Conservation (phyloP, 495 filamentous ascomycete genomes). For the Penicillium cataractarum region DNA sequence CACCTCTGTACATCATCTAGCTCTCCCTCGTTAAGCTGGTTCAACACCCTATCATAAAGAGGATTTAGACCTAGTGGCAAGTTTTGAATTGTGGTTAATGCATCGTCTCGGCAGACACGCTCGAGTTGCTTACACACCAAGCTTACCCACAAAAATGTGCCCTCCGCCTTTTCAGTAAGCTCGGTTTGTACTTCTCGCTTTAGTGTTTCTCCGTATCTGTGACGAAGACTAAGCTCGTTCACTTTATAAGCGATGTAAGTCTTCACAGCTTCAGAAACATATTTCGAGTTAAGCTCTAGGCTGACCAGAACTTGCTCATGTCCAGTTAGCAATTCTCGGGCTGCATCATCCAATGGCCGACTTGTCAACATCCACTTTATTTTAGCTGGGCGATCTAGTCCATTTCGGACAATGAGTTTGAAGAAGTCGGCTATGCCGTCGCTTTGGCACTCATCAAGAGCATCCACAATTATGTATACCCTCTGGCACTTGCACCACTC, state of each 20-base stretch:
- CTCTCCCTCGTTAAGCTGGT: slow-evolving; percentile 8
- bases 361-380: slow-evolving; percentile 37
- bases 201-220: slow-evolving; percentile 9
- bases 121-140: slow-evolving; percentile 28
- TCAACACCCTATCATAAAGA: slow-evolving; percentile 17
- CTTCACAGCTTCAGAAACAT: slow-evolving; percentile 19
- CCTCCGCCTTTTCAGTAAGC: slow-evolving; percentile 30
- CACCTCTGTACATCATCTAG: not conserved
- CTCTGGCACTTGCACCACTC: slow-evolving; percentile 3
- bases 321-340: slow-evolving; percentile 16
- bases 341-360: slow-evolving; percentile 25
- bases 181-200: slow-evolving; percentile 13
- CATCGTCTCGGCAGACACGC: slow-evolving; percentile 10
- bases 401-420: slow-evolving; percentile 28
- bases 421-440: slow-evolving; percentile 37
- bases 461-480: slow-evolving; percentile 23
- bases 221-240: slow-evolving; percentile 10
- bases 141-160: slow-evolving; percentile 40
- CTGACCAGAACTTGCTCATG: slow-evolving; percentile 16
- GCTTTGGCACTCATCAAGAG: slow-evolving; percentile 25
- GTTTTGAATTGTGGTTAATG: slow-evolving; percentile 7
- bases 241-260: slow-evolving; percentile 39
- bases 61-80: slow-evolving; percentile 12
- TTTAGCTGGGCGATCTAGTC: slow-evolving; percentile 13
- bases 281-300: slow-evolving; percentile 24